Evolutionary conservation across 805 yeast genomes (phyloP).

Genomic region (Wickerhamiella vanderwaltii): DNA sequence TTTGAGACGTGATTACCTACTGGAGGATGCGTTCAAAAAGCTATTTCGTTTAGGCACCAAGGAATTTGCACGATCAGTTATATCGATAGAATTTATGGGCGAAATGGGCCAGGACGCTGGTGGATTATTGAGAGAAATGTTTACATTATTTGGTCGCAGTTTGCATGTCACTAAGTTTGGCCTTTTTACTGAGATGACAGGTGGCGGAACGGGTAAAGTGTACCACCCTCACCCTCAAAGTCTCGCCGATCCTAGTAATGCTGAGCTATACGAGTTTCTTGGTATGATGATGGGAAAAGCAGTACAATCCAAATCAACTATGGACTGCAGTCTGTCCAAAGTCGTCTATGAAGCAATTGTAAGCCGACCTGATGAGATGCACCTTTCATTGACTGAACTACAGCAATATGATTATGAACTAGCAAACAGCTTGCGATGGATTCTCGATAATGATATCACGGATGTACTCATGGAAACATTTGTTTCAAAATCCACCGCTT

Average conservation of each 20-base stretch:
- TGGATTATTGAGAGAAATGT: slow-evolving; percentile 97
- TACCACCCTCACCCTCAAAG: slow-evolving; percentile 97
- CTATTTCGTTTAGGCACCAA: slow-evolving; percentile 31
- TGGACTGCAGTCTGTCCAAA: slow-evolving; percentile 96
- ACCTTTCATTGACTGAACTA: slow-evolving; percentile 92
- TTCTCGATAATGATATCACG: slow-evolving; percentile 85
- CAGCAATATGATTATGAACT: slow-evolving; percentile 98
- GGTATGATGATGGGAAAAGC: slow-evolving; percentile 98
- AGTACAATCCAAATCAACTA: slow-evolving; percentile 94
- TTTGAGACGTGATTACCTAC: background rate
- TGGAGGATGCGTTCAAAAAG: background rate
- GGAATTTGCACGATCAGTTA: slow-evolving; percentile 92
- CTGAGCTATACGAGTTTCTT: slow-evolving; percentile 93
- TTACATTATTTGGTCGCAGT: slow-evolving; percentile 90
- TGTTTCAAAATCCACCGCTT: slow-evolving; percentile 73
- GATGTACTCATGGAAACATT: slow-evolving; percentile 79
- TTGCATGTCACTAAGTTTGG: slow-evolving; percentile 98
- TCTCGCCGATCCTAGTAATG: slow-evolving; percentile 78
- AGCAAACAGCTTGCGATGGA: slow-evolving; percentile 89
- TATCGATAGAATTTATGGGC: slow-evolving; percentile 95
- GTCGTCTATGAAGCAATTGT: slow-evolving; percentile 97
- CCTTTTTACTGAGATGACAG: slow-evolving; percentile 91
- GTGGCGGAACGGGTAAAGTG: slow-evolving; percentile 95
- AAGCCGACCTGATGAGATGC: no score
- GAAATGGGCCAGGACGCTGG: slow-evolving; percentile 99